These are phyloP conservation scores for Aschersonia sp. DNA, from an alignment of 2,329 filamentous ascomycete genomes.

Conservation along the genomic window DNA sequence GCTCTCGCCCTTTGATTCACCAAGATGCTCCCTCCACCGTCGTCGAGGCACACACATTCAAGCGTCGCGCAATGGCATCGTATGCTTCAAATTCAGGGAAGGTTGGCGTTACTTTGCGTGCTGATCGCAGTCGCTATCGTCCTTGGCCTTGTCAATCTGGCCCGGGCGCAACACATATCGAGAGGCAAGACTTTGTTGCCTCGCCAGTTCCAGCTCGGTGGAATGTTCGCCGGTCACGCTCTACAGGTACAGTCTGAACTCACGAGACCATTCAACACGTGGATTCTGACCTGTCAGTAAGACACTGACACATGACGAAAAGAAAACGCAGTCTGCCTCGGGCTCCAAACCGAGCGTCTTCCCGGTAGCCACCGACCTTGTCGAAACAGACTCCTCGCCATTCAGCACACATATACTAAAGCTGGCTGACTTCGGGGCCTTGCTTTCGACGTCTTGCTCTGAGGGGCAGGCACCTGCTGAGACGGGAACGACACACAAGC, in stretches of 20 bases:
- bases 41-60: neutral
- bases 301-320: neutral
- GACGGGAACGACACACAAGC: neutral
- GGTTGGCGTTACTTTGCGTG: neutral
- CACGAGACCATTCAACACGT: neutral
- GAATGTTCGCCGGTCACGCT: slow-evolving; percentile 5
- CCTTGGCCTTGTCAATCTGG: slow-evolving; percentile 2
- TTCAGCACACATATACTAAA: neutral
- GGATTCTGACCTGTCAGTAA: neutral
- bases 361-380: neutral
- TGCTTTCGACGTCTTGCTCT: neutral
- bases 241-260: slow-evolving; percentile 5
- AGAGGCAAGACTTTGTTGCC: slow-evolving; percentile 1
- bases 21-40: neutral
- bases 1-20: neutral
- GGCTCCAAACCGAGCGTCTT: neutral
- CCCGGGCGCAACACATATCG: neutral
- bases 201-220: slow-evolving; percentile 12
- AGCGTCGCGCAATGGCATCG: neutral
- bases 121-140: slow-evolving; percentile 4
- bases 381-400: neutral
- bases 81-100: neutral
- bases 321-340: neutral
- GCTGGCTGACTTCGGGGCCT: neutral
- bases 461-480: neutral